Base-by-base conservation (phyloP, 1,284 basidiomycete species). In the Sanghuangporus baumii region DNA sequence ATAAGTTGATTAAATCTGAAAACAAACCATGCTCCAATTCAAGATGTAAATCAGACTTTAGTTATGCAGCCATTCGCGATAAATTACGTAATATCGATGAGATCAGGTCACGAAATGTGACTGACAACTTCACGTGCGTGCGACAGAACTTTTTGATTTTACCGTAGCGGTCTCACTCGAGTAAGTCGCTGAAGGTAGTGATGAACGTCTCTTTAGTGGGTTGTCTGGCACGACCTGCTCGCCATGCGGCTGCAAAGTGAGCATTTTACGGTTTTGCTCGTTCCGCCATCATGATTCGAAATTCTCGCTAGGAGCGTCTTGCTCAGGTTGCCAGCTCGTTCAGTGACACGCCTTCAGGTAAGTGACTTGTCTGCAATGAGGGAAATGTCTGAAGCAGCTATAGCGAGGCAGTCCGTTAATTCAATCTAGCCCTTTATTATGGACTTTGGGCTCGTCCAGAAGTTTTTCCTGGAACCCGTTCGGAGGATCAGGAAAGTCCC, bases 401-500 rank as follows among this genome's bases (percentile, higher is more conserved):
- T 38, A 61, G 60, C 41, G 60, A 16, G 20, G 60, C 23, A 56
- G 60, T 36, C 41, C 40, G 23, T 23, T 56, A 16, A 20, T 57
- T 37, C 52, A 38, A 14, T 9, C 41, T 26, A 43, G 37, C 11
- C 46, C 36, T 8, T 16, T 56, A 37, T 34, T 55, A 11, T 50
- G 52, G 60, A 47, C 60, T 6, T 26, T 61, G 16, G 60, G 60
- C 2, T 37, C 40, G 6, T 55, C 60, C 12, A 37, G 60, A 12
- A 56, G 41, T 11, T 60, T 60, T 52, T 60, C 59, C 6, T 60
- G 59, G 59, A 60, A 60, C 55, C 59, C 59, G 59, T 60, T 36
- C 9, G 50, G 26, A 55, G 31, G 59, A 18, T 7, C 41, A 2
- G 6, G 31, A 20, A 59, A 54, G n/a, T 20, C 51, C 18, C 26